These are phyloP conservation scores for Entelexis sorbosivorans DNA, from an alignment of 1,139 yeast genomes.

Conservation along the genomic window DNA sequence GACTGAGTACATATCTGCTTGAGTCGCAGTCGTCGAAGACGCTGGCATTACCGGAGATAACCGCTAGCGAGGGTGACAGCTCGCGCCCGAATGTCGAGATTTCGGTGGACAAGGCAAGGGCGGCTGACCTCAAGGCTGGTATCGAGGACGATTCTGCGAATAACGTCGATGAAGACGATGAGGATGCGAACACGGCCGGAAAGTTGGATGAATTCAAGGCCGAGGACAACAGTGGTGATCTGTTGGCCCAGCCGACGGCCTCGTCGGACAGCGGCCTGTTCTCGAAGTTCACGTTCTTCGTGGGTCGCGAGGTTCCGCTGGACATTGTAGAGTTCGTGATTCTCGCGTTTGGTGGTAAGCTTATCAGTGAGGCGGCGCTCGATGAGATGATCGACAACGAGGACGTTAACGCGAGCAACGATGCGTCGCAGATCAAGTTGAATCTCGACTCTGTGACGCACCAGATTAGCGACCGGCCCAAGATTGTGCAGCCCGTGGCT, in stretches of 20 bases:
- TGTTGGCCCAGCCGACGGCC: slow-evolving; percentile 67
- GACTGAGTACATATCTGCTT: slow-evolving; percentile 71
- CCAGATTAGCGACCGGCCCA: slow-evolving; percentile 89
- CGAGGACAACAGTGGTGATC: slow-evolving; percentile 61
- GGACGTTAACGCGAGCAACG: slow-evolving; percentile 27
- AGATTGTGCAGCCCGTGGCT: slow-evolving; percentile 60
- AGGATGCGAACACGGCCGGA: slow-evolving; percentile 32
- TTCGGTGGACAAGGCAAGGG: slow-evolving; percentile 13
- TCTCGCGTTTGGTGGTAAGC: slow-evolving; percentile 75
- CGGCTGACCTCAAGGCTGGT: slow-evolving; percentile 25
- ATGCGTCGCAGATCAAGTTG: slow-evolving; percentile 28
- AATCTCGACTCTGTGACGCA: slow-evolving; percentile 71
- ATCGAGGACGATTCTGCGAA: not conserved
- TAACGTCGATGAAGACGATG: slow-evolving; percentile 18
- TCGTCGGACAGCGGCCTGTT: slow-evolving; percentile 51
- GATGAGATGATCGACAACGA: slow-evolving; percentile 50
- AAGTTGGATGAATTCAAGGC: slow-evolving; percentile 62
- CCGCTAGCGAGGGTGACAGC: not conserved
- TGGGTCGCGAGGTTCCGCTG: slow-evolving; percentile 93
- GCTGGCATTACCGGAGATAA: slow-evolving; percentile 19
- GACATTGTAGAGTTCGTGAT: slow-evolving; percentile 84
- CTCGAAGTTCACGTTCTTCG: slow-evolving; percentile 63
- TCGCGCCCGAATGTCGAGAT: not conserved
- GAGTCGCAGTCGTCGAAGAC: slow-evolving; percentile 38
- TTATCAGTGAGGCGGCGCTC: slow-evolving; percentile 75